Percentiles rank a stretch among this genome's conserved stretches.
These are phyloP conservation scores for Eragrostis curvula DNA, from an alignment of 176 grass and related monocot species.

Conservation along the genomic window DNA sequence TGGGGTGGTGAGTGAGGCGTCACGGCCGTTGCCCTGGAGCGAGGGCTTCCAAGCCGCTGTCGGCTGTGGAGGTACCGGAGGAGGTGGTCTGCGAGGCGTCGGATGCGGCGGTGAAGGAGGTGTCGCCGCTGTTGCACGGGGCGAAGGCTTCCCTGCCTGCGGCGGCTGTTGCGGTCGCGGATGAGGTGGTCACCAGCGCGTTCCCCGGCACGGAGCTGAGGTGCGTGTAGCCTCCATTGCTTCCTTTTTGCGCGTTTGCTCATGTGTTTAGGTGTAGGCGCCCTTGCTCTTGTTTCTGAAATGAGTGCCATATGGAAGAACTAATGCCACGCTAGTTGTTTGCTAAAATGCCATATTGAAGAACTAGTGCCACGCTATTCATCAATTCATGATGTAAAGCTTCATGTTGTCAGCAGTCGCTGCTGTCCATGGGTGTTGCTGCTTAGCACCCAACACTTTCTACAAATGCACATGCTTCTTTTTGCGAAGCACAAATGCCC, in stretches of 20 bases:
- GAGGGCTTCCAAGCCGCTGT: background rate
- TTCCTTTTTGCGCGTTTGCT: background rate
- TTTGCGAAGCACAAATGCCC: background rate
- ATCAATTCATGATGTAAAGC: background rate
- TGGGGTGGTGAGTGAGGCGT: background rate
- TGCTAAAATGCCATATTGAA: constrained; percentile 6
- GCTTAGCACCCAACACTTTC: background rate
- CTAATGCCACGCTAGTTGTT: too few species aligned
- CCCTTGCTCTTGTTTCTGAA: background rate
- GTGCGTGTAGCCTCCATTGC: constrained; percentile 26
- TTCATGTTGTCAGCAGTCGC: background rate
- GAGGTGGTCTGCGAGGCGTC: background rate
- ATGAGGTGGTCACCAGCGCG: background rate
- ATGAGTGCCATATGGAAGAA: too few species aligned
- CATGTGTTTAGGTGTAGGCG: background rate
- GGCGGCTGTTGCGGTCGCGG: background rate
- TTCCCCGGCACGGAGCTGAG: constrained; percentile 14
- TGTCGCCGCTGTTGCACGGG: background rate
- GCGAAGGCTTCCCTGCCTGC: background rate
- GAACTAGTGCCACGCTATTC: background rate
- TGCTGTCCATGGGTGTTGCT: background rate
- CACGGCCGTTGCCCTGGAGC: background rate
- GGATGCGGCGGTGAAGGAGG: constrained; percentile 16
- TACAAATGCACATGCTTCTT: background rate
- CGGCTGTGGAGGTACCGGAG: background rate